phyloP scores from a whole-genome alignment of 345 rosid genomes.

The Abelmoschus esculentus region DNA sequence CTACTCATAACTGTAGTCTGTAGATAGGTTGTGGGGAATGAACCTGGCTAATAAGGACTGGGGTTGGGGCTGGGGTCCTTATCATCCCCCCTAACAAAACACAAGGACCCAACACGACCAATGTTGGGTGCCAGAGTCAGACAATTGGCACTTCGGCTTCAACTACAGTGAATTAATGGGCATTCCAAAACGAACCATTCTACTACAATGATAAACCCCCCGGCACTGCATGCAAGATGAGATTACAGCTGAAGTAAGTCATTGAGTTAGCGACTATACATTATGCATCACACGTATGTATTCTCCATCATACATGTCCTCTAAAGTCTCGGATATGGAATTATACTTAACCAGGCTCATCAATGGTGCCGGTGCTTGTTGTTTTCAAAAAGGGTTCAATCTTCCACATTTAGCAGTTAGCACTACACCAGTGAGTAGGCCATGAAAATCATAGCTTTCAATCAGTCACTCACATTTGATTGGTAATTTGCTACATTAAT shows the following conservation, averaged over 20 bases:
- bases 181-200: conserved; percentile 48
- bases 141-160: conserved; percentile 55
- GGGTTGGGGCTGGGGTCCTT: conserved; percentile 20
- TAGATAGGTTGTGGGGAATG: conserved; percentile 13
- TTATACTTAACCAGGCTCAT: background rate
- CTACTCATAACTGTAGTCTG: too few relatives aligned
- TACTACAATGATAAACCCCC: conserved; percentile 35
- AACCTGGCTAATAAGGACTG: conserved; percentile 14
- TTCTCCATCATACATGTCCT: background rate
- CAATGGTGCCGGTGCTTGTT: background rate
- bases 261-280: background rate
- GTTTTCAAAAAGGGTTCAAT: background rate
- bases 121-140: conserved; percentile 60
- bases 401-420: background rate
- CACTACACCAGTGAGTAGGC: background rate
- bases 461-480: background rate
- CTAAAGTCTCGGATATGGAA: background rate
- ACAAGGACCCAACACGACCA: conserved; percentile 30
- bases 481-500: too few relatives aligned
- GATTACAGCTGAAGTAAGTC: too few relatives aligned
- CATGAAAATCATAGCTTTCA: background rate
- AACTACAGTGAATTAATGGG: conserved; percentile 49
- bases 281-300: conserved; percentile 4
- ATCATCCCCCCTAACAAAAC: conserved; percentile 11
- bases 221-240: too few relatives aligned